Evolutionary conservation across 805 yeast genomes (phyloP).

Genomic region (Priceomyces carsonii): DNA sequence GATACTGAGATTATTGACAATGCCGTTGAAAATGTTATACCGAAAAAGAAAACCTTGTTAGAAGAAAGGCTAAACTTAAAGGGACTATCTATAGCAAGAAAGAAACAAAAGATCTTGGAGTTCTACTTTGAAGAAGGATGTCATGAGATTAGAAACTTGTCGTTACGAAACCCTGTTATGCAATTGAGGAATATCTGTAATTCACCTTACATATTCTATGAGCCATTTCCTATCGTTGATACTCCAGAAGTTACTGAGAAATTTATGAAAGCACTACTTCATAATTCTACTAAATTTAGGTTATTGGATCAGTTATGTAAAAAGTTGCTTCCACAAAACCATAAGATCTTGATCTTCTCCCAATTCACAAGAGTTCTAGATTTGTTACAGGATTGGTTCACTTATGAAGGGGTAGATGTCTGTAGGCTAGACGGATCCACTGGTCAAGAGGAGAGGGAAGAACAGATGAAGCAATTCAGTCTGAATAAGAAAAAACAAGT

Average conservation of each 20-base stretch:
- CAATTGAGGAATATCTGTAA: constrained; percentile 83
- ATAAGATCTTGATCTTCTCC: constrained; percentile 78
- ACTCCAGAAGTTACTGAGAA: constrained; percentile 21
- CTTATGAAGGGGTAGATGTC: constrained; percentile 41
- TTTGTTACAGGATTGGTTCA: constrained; percentile 73
- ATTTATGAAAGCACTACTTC: constrained; percentile 33
- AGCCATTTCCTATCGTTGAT: constrained; percentile 58
- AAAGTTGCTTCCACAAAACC: constrained; percentile 51
- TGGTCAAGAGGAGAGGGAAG: constrained; percentile 63
- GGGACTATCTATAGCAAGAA: constrained; percentile 7
- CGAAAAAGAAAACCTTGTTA: constrained; percentile 7
- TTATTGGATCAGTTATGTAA: constrained; percentile 64
- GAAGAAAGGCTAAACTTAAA: neutral
- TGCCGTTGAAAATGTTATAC: constrained; percentile 12
- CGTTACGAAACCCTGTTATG: constrained; percentile 70
- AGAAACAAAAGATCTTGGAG: constrained; percentile 14
- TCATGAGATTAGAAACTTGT: constrained; percentile 31
- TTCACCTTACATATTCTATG: constrained; percentile 81
- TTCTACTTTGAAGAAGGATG: constrained; percentile 13
- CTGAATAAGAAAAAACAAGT: constrained; percentile 33
- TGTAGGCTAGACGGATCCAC: constrained; percentile 80
- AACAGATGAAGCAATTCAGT: constrained; percentile 57
- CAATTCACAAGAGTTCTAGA: constrained; percentile 88
- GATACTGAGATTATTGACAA: constrained; percentile 37
- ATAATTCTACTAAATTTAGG: constrained; percentile 71